phyloP scores from a whole-genome alignment of 768 basidiomycete genomes.

The Myochromella boudieri region DNA sequence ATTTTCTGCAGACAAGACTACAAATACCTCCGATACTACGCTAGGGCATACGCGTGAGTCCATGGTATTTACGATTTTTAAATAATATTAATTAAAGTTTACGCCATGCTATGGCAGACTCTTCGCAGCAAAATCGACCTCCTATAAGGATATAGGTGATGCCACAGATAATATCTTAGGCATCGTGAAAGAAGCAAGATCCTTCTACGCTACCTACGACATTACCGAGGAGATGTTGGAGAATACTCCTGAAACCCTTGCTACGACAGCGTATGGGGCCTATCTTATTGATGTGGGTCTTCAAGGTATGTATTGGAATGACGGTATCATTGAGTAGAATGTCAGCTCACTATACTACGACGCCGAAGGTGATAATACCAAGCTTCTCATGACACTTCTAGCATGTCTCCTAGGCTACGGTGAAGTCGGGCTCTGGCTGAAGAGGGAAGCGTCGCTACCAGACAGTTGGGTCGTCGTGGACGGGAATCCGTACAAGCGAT shows the following conservation, averaged over 20 bases:
- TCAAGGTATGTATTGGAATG: no score
- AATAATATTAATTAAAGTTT: no score
- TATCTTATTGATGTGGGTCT: constrained; percentile 81
- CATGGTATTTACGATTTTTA: neutral
- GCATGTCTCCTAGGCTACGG: constrained; percentile 91
- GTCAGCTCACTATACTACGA: neutral
- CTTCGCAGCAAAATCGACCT: constrained; percentile 73
- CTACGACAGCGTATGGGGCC: constrained; percentile 84
- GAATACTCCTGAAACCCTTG: constrained; percentile 60
- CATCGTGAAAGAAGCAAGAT: constrained; percentile 66
- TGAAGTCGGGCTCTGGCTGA: constrained; percentile 85
- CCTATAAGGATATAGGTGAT: constrained; percentile 58
- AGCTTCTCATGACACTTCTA: constrained; percentile 74
- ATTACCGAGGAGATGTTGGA: constrained; percentile 61
- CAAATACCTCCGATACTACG: constrained; percentile 79
- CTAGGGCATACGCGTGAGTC: constrained; percentile 71
- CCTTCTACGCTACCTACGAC: constrained; percentile 74
- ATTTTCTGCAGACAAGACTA: constrained; percentile 79
- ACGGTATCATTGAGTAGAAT: neutral
- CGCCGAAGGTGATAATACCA: constrained; percentile 60
- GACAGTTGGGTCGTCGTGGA: constrained; percentile 57
- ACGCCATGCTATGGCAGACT: no score
- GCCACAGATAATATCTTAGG: constrained; percentile 64
- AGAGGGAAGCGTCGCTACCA: constrained; percentile 45
- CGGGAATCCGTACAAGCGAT: constrained; percentile 71